These are phyloP conservation scores for Trichoderma sp. DNA, from an alignment of 2,329 filamentous ascomycete species.

Conservation along the genomic window DNA sequence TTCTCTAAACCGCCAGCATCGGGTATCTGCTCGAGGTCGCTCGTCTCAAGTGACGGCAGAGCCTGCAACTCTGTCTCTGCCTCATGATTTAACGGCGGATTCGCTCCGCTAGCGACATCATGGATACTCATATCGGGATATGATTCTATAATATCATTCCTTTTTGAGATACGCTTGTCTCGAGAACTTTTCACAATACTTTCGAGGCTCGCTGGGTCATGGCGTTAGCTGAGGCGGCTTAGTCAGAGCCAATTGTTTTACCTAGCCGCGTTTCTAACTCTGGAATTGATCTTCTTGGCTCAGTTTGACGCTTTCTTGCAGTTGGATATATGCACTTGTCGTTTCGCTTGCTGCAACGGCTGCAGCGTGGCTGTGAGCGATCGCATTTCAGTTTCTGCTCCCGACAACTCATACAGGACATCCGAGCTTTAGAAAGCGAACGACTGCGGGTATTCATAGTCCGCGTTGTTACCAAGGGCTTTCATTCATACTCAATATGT, in stretches of 20 bases:
- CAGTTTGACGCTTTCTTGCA: background rate
- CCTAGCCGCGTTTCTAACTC: background rate
- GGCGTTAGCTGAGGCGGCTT: background rate
- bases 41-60: background rate
- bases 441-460: background rate
- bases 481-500: background rate
- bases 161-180: background rate
- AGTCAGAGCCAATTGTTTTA: background rate
- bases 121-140: background rate
- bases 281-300: background rate
- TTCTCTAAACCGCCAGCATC: background rate
- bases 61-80: background rate
- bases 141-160: background rate
- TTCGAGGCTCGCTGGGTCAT: background rate
- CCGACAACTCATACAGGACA: background rate
- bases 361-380: background rate
- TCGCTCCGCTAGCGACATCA: background rate
- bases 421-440: background rate
- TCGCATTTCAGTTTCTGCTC: background rate
- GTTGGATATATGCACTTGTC: background rate
- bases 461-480: background rate
- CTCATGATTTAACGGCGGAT: background rate
- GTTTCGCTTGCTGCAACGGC: background rate
- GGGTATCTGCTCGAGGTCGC: background rate
- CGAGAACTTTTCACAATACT: background rate